phyloP scores from a whole-genome alignment of 495 filamentous ascomycete genomes.

The Niebla homalea region DNA sequence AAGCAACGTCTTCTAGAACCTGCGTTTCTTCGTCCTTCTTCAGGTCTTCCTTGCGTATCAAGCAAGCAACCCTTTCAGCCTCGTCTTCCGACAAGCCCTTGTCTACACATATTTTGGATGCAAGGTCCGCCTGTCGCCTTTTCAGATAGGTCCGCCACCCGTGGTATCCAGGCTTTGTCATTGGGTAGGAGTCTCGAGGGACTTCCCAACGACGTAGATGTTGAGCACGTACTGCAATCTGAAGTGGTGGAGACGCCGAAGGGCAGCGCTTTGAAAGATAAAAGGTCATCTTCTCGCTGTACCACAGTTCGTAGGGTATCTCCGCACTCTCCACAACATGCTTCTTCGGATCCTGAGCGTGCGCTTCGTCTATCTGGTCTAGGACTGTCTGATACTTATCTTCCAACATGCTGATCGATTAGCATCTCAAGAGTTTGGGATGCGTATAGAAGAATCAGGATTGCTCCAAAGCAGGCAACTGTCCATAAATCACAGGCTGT shows the following conservation, averaged over 20 bases:
- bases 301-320: conserved; percentile 64
- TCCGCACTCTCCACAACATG: conserved; percentile 23
- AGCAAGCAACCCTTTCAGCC: conserved; percentile 38
- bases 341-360: conserved; percentile 50
- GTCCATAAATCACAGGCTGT: too few species aligned
- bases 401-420: conserved; percentile 5
- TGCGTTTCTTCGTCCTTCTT: conserved; percentile 52
- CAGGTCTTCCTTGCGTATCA: conserved; percentile 55
- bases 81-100: conserved; percentile 35
- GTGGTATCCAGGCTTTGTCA: conserved; percentile 58
- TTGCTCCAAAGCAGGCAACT: too few species aligned
- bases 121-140: conserved; percentile 52
- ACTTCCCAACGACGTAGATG: conserved; percentile 76
- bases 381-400: conserved; percentile 33
- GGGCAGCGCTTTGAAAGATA: conserved; percentile 47
- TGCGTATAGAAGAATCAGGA: too few species aligned
- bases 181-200: conserved; percentile 53
- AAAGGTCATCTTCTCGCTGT: conserved; percentile 61
- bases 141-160: conserved; percentile 61
- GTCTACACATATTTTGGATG: conserved; percentile 38
- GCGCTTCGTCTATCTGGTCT: conserved; percentile 55
- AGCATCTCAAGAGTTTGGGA: background rate
- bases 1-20: conserved; percentile 71
- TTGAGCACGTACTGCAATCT: conserved; percentile 66
- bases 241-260: conserved; percentile 46